Conservation (phyloP, 768 basidiomycete genomes). For the Pilatotrama ljubarskyi region DNA sequence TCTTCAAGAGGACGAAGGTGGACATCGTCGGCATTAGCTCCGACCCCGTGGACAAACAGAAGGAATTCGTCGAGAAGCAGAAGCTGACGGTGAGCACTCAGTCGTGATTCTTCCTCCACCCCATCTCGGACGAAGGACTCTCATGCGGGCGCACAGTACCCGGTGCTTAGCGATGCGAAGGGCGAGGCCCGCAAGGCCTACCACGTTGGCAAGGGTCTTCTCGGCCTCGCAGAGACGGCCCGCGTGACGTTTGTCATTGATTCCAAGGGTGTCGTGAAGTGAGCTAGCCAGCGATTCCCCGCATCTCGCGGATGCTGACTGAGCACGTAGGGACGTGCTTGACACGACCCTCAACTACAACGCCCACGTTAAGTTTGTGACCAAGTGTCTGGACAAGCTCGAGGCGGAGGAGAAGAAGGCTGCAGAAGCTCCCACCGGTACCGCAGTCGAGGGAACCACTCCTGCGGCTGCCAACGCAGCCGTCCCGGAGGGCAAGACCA, state of each 20-base stretch:
- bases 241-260: slow-evolving; percentile 81
- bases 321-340: slow-evolving; percentile 49
- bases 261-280: slow-evolving; percentile 66
- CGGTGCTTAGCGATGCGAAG: slow-evolving; percentile 71
- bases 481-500: slow-evolving; percentile 12
- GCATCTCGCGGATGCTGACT: slow-evolving; percentile 7
- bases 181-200: slow-evolving; percentile 66
- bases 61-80: slow-evolving; percentile 70
- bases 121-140: neutral
- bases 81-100: slow-evolving; percentile 54
- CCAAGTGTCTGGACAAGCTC: slow-evolving; percentile 61
- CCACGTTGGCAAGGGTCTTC: slow-evolving; percentile 60
- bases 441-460: slow-evolving; percentile 4
- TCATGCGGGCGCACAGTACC: slow-evolving; percentile 50
- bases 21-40: slow-evolving; percentile 73
- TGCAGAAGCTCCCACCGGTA: slow-evolving; percentile 17
- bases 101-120: neutral
- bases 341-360: slow-evolving; percentile 62
- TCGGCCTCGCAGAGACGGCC: slow-evolving; percentile 58
- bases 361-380: slow-evolving; percentile 71
- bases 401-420: slow-evolving; percentile 39
- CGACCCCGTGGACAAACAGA: slow-evolving; percentile 72
- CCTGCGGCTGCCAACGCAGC: slow-evolving; percentile 11
- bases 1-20: slow-evolving; percentile 63
- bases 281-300: slow-evolving; percentile 22